Percentiles rank a stretch among this genome's conserved stretches.
Conservation (phyloP, 257 asterid species). For the Phtheirospermum japonicum region DNA sequence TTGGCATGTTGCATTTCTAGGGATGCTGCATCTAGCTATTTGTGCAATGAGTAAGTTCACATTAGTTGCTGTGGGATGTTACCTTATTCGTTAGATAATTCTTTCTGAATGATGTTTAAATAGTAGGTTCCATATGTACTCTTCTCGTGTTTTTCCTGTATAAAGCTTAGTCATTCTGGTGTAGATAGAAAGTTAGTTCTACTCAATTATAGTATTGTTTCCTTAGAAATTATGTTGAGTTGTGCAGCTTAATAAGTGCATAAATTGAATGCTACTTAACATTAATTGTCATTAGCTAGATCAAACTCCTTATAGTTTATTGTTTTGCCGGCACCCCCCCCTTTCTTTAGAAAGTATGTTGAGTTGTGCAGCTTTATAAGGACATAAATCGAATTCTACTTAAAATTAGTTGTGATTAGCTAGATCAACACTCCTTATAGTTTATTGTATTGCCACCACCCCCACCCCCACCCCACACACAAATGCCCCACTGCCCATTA, state of each 20-base stretch:
- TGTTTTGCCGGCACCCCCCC: no score
- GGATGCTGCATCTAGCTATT: conserved; percentile 4
- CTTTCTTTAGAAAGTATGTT: no score
- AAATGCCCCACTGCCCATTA: no score
- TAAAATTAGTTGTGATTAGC: no score
- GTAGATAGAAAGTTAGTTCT: background rate
- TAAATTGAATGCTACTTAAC: background rate
- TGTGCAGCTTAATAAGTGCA: conserved; percentile 1
- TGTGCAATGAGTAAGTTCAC: background rate
- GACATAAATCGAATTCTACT: no score
- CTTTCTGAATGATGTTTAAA: background rate
- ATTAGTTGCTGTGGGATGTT: background rate
- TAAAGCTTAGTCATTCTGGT: conserved; percentile 14
- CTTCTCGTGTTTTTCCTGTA: background rate
- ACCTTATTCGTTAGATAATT: background rate
- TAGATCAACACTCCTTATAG: no score
- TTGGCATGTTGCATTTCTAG: conserved; percentile 17
- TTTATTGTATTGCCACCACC: no score
- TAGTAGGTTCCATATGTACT: background rate
- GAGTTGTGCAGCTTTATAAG: no score
- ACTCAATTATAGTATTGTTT: conserved; percentile 9
- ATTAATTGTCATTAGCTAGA: background rate
- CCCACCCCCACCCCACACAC: no score
- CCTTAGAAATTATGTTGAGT: background rate
- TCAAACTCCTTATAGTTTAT: no score